A percentile compares a stretch with the other conserved stretches of the same genome.
Conservation (phyloP, 495 filamentous ascomycete species). For the Sordaria brevicollis region DNA sequence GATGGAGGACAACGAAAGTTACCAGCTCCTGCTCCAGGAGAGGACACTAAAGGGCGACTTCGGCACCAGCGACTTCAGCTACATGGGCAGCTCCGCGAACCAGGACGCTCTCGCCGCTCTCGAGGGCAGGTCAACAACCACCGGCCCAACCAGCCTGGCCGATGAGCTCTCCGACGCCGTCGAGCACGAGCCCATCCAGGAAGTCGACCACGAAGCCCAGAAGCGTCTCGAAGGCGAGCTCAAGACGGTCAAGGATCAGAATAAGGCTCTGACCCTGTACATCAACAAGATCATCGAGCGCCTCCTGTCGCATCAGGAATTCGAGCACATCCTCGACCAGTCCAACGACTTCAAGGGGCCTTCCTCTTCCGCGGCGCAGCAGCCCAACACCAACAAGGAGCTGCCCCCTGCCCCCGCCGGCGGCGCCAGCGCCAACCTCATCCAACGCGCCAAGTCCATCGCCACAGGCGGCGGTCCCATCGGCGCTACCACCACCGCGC, state of each 20-base stretch:
- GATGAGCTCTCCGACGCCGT: constrained; percentile 68
- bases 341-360: constrained; percentile 45
- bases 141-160: constrained; percentile 55
- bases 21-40: constrained; percentile 85
- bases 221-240: constrained; percentile 69
- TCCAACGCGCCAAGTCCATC: constrained; percentile 76
- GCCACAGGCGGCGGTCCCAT: constrained; percentile 28
- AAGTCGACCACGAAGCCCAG: constrained; percentile 46
- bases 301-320: constrained; percentile 84
- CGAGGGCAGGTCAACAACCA: constrained; percentile 36
- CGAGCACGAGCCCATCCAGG: constrained; percentile 40
- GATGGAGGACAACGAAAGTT: constrained; percentile 98
- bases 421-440: constrained; percentile 46
- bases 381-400: constrained; percentile 63
- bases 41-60: constrained; percentile 93
- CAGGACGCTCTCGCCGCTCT: constrained; percentile 46
- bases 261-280: constrained; percentile 92
- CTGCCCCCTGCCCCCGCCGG: constrained; percentile 68
- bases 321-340: constrained; percentile 84
- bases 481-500: constrained; percentile 31
- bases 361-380: background rate
- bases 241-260: constrained; percentile 79
- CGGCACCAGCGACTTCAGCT: constrained; percentile 62
- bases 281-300: constrained; percentile 98
- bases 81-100: constrained; percentile 50